phyloP scores from a whole-genome alignment of 139 green algal species.

The Zygnema cylindricum region DNA sequence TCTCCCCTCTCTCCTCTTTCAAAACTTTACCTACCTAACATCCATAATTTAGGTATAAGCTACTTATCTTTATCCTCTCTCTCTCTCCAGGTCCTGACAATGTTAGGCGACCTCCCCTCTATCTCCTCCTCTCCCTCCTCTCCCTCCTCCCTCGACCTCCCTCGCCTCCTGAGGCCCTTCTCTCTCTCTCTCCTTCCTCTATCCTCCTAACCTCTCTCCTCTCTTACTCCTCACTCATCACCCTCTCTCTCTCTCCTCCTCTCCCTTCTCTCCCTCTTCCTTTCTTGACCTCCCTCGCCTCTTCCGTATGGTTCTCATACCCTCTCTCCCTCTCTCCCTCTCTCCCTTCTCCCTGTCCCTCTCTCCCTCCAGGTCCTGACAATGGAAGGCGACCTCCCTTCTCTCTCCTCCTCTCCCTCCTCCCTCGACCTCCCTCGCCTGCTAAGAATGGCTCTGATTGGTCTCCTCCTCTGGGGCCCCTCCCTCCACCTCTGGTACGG shows the following conservation, averaged over 20 bases:
- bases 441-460: slow-evolving; percentile 32
- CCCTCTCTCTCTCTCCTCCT: neutral
- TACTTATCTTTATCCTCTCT: no score
- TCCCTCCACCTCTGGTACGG: slow-evolving; percentile 52
- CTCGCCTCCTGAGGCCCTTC: neutral
- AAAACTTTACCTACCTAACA: no score
- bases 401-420: neutral
- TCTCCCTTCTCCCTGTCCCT: neutral
- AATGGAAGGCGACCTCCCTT: neutral
- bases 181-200: neutral
- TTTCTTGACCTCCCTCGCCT: neutral
- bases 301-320: neutral
- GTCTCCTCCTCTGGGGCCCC: slow-evolving; percentile 46
- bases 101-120: no score
- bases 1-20: no score
- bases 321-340: neutral
- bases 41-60: no score
- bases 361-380: neutral
- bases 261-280: neutral
- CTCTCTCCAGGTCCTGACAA: no score
- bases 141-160: neutral
- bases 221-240: neutral
- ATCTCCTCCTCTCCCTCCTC: neutral
- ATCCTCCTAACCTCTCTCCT: neutral
- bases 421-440: slow-evolving; percentile 14